phyloP scores from a whole-genome alignment of 2,329 filamentous ascomycete species.

The Arthroderma sp. region DNA sequence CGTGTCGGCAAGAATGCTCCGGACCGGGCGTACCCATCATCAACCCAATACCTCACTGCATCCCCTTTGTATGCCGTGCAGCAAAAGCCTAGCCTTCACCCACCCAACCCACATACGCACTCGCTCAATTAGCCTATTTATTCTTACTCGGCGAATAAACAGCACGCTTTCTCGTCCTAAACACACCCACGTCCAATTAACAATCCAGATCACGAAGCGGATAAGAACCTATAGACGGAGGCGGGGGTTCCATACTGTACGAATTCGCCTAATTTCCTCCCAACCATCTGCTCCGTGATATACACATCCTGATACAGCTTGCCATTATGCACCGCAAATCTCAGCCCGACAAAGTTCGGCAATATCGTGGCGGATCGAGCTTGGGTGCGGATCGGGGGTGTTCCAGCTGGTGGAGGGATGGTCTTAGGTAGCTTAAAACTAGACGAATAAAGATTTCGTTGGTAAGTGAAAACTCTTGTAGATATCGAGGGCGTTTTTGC shows the following conservation, averaged over 20 bases:
- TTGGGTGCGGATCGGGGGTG: constrained; percentile 68
- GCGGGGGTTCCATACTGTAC: constrained; percentile 51
- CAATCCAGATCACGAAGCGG: neutral
- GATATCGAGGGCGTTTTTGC: neutral
- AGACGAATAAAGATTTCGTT: constrained; percentile 2
- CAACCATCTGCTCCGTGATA: constrained; percentile 93
- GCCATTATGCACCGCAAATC: constrained; percentile 85
- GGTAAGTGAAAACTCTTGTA: neutral
- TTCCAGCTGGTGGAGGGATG: constrained; percentile 44
- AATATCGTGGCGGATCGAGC: constrained; percentile 80
- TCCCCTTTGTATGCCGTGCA: too few relatives aligned
- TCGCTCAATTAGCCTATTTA: constrained; percentile 8
- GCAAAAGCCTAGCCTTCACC: too few relatives aligned
- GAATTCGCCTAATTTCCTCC: constrained; percentile 88
- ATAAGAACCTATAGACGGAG: neutral
- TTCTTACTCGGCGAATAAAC: constrained; percentile 60
- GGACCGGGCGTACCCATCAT: neutral
- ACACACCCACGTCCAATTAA: neutral
- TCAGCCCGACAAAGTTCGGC: constrained; percentile 79
- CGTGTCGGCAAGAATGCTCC: neutral
- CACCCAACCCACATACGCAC: too few relatives aligned
- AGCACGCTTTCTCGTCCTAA: constrained; percentile 55
- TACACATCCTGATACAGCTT: constrained; percentile 70
- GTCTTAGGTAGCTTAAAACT: constrained; percentile 30
- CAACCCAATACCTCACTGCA: too few relatives aligned